Conservation (phyloP, 208 protist species). For the Vickermania ingenoplastis region DNA sequence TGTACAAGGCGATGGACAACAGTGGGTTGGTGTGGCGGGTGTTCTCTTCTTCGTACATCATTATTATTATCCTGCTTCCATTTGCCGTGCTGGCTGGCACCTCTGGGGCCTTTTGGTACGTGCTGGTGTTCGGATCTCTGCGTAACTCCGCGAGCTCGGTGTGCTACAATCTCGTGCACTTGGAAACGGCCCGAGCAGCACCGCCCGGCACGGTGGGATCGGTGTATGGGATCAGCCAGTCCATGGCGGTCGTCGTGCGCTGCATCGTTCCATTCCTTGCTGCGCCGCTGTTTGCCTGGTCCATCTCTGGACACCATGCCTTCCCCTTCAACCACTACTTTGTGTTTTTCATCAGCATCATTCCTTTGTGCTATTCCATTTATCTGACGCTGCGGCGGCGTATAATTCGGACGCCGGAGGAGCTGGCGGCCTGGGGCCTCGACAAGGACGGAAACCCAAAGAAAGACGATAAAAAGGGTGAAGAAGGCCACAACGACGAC, state of each 20-base stretch:
- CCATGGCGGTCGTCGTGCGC: constrained; percentile 30
- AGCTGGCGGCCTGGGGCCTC: too few species aligned
- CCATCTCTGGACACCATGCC: constrained; percentile 20
- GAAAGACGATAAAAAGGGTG: background rate
- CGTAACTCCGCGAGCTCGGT: constrained; percentile 31
- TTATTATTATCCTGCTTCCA: background rate
- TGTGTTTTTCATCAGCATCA: constrained; percentile 25
- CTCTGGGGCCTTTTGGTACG: constrained; percentile 15
- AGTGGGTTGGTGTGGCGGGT: constrained; percentile 37
- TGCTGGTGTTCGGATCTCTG: constrained; percentile 12
- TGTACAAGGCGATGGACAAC: constrained; percentile 15
- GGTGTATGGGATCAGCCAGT: constrained; percentile 56
- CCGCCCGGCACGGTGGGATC: constrained; percentile 23
- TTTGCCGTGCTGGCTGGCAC: background rate
- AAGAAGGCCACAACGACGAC: background rate
- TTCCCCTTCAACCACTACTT: constrained; percentile 42
- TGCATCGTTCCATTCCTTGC: constrained; percentile 23
- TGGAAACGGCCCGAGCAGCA: constrained; percentile 39
- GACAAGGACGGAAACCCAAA: too few species aligned
- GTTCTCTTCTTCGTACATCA: background rate
- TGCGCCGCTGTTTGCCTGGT: constrained; percentile 41
- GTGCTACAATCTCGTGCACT: constrained; percentile 37
- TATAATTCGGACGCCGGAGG: constrained; percentile 5
- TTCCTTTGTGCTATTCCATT: constrained; percentile 5
- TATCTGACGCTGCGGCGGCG: constrained; percentile 8